These are phyloP conservation scores for Boletus barrowsii DNA, from an alignment of 768 basidiomycete species.

Conservation along the genomic window DNA sequence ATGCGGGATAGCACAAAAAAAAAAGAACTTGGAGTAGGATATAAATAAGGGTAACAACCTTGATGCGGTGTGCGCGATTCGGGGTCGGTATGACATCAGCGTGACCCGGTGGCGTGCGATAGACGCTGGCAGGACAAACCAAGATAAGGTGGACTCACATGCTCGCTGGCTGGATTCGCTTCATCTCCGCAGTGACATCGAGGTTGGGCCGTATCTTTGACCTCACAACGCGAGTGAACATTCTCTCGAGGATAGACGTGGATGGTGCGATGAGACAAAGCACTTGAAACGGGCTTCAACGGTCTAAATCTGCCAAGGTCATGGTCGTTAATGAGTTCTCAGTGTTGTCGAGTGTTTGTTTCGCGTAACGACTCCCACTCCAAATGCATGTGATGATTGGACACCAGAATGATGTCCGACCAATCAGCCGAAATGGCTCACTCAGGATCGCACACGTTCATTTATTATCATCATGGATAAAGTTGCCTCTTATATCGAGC, in stretches of 20 bases:
- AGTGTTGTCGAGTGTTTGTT: background rate
- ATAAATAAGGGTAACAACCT: constrained; percentile 9
- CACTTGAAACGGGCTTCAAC: too few relatives aligned
- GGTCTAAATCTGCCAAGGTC: background rate
- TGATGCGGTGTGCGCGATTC: background rate
- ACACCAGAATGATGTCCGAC: too few relatives aligned
- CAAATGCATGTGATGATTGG: background rate
- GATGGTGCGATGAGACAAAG: too few relatives aligned
- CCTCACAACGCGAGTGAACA: background rate
- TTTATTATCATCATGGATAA: too few relatives aligned
- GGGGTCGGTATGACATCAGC: constrained; percentile 22
- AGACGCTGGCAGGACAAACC: background rate
- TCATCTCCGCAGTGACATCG: too few relatives aligned
- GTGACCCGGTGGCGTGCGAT: background rate
- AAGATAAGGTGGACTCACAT: background rate
- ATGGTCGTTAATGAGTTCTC: background rate
- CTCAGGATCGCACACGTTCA: background rate
- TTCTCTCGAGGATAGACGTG: background rate
- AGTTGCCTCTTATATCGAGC: too few relatives aligned
- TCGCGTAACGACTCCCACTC: constrained; percentile 2
- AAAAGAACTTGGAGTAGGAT: background rate
- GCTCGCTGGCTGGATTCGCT: background rate
- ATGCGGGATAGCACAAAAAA: background rate
- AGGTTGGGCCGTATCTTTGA: background rate
- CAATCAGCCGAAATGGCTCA: background rate